Percentiles rank a stretch among this genome's conserved stretches.
Evolutionary conservation across 2,329 filamentous ascomycete genomes (phyloP).

Genomic region (Aspergillus quadricinctus): DNA sequence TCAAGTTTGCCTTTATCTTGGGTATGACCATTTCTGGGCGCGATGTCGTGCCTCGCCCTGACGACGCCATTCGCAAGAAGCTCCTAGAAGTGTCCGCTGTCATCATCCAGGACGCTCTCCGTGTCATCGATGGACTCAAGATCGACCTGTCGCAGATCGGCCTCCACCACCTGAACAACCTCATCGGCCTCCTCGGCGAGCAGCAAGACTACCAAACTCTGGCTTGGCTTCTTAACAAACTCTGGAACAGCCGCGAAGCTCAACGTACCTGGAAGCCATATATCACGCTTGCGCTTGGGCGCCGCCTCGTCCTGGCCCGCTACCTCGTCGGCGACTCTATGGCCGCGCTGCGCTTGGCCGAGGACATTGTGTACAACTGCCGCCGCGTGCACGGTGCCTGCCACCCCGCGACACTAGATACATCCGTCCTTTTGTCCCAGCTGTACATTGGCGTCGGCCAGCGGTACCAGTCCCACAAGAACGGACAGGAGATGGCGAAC

Average conservation of each 20-base stretch:
- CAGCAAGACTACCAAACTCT: constrained; percentile 44
- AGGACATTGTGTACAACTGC: constrained; percentile 54
- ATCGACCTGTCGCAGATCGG: constrained; percentile 42
- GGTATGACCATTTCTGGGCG: constrained; percentile 34
- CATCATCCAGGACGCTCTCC: constrained; percentile 41
- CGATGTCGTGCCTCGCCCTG: constrained; percentile 31
- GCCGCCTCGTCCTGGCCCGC: constrained; percentile 47
- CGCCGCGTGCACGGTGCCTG: constrained; percentile 48
- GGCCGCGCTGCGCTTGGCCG: constrained; percentile 46
- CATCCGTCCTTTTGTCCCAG: constrained; percentile 46
- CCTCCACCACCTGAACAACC: constrained; percentile 39
- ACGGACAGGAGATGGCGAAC: constrained; percentile 30
- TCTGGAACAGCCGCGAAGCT: constrained; percentile 45
- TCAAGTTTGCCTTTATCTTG: constrained; percentile 34
- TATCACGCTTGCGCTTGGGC: constrained; percentile 48
- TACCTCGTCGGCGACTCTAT: constrained; percentile 45
- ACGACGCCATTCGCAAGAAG: constrained; percentile 34
- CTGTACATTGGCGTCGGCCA: constrained; percentile 44
- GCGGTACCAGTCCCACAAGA: constrained; percentile 30
- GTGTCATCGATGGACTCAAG: constrained; percentile 36
- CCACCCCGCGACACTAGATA: constrained; percentile 45
- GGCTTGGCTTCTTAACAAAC: constrained; percentile 36
- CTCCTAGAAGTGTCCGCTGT: constrained; percentile 37
- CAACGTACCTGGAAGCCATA: constrained; percentile 39
- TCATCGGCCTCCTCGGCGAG: constrained; percentile 42